Percentiles rank a stretch among this genome's conserved stretches.
These are phyloP conservation scores for Porpolomopsis calyptriformis DNA, from an alignment of 768 basidiomycete genomes.

Conservation along the genomic window DNA sequence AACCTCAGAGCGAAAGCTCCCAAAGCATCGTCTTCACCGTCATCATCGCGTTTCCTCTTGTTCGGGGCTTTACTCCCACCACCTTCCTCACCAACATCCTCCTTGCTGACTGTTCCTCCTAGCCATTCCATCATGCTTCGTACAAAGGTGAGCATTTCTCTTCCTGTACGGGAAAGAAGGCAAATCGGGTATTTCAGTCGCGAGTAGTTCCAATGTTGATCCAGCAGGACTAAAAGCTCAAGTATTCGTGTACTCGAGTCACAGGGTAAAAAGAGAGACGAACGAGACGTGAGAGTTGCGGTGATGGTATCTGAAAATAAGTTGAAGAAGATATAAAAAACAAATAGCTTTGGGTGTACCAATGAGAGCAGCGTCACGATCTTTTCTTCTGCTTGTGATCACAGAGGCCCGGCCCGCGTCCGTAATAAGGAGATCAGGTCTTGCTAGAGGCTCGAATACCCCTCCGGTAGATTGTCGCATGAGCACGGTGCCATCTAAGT, in stretches of 20 bases:
- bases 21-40: constrained; percentile 71
- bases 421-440: constrained; percentile 90
- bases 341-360: constrained; percentile 49
- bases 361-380: constrained; percentile 81
- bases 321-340: constrained; percentile 1
- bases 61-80: constrained; percentile 42
- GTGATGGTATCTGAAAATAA: constrained; percentile 67
- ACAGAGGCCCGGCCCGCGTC: constrained; percentile 79
- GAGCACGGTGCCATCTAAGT: constrained; percentile 88
- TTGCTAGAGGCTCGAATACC: constrained; percentile 74
- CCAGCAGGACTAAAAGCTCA: constrained; percentile 89
- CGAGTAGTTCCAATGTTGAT: constrained; percentile 95
- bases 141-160: constrained; percentile 90
- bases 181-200: constrained; percentile 82
- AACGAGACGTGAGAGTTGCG: constrained; percentile 67
- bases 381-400: constrained; percentile 79
- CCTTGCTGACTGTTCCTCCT: constrained; percentile 88
- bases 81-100: constrained; percentile 78
- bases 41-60: constrained; percentile 51
- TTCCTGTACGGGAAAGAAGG: constrained; percentile 80
- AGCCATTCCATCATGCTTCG: constrained; percentile 99
- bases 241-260: constrained; percentile 92
- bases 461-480: constrained; percentile 64
- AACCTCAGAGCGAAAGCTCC: constrained; percentile 85
- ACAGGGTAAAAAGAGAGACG: constrained; percentile 82